Base-by-base conservation (phyloP, 2,329 filamentous ascomycete species). In the Colletotrichum sp. region DNA sequence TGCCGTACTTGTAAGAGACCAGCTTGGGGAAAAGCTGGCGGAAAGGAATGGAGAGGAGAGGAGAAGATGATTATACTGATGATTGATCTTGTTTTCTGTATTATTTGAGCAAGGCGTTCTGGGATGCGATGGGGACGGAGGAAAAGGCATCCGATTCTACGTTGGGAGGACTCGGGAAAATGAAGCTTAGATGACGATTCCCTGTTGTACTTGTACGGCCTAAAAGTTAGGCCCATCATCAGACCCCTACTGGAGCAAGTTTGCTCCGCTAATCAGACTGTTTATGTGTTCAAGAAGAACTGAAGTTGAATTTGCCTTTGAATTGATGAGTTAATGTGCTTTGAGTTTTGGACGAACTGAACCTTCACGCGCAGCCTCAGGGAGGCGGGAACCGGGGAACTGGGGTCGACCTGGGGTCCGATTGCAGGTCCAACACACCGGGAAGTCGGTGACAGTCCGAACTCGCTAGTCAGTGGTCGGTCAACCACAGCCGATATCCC, bases 1-100 rank as follows among this genome's bases (percentile, higher is more conserved):
- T 98, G 96, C 94, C 95, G 28, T 99, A 98, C 87, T 87, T 98
- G 82, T 98, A 89, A 85, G 76, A 38, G 61, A 66, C 28, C 26
- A 18, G 32, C 21, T 36, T 34, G 9, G 2, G 32, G 16, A 60
- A 10, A 48, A 60, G 21, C 24, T 61, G 43, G 24, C n/a, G 48
- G 28, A 10, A 8, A 26, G 26, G 28, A 38, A 52, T 52, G 1
- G n/a, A 52, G 43, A 21, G n/a, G n/a, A 52, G 43, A 21, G 43
- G 43, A 13, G 43, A 13, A 21, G 43, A 52, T 52, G n/a, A 21
- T 52, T 52, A 52, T 13, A 52, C 43, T 52, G 26, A 24, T 8
- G 26, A 18, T 26, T 21, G 28, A 48, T 69, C 7, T 32, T 30
- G 26, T 28, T 21, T 65, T 43, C 65, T 73, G 61, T 38, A 75